Percentiles rank a stretch among this genome's conserved stretches.
phyloP scores from a whole-genome alignment of 2,329 filamentous ascomycete species.

The Cercospora sesami region DNA sequence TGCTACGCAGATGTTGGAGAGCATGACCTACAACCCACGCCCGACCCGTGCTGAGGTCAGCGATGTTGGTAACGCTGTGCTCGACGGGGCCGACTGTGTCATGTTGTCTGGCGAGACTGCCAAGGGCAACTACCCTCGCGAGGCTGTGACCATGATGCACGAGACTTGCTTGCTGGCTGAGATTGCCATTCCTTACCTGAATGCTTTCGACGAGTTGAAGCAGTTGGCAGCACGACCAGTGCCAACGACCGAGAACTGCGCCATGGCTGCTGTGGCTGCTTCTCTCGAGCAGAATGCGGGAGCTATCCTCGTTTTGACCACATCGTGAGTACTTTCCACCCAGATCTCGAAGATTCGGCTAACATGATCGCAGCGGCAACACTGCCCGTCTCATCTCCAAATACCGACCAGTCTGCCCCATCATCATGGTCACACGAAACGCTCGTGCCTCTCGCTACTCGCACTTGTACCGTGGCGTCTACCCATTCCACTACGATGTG shows the following conservation, averaged over 20 bases:
- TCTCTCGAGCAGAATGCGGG: slow-evolving; percentile 95
- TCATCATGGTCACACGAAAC: slow-evolving; percentile 98
- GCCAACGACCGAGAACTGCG: slow-evolving; percentile 86
- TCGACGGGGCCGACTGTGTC: slow-evolving; percentile 97
- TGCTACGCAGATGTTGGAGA: slow-evolving; percentile 99
- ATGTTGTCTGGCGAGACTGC: slow-evolving; percentile 99
- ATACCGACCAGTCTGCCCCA: slow-evolving; percentile 97
- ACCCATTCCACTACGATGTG: slow-evolving; percentile 93
- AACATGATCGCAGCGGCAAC: slow-evolving; percentile 62
- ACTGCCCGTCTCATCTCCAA: slow-evolving; percentile 95
- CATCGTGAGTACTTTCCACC: slow-evolving; percentile 64
- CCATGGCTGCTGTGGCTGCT: slow-evolving; percentile 94
- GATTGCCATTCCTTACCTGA: slow-evolving; percentile 95
- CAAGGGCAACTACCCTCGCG: slow-evolving; percentile 91
- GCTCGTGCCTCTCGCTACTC: slow-evolving; percentile 79
- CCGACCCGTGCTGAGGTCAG: slow-evolving; percentile 98
- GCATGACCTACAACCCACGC: slow-evolving; percentile 99
- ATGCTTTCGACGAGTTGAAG: slow-evolving; percentile 93
- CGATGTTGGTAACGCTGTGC: slow-evolving; percentile 96
- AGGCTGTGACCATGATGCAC: slow-evolving; percentile 97
- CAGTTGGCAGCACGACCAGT: slow-evolving; percentile 79
- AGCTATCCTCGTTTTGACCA: slow-evolving; percentile 93
- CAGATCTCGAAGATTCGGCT: background rate
- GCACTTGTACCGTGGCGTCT: slow-evolving; percentile 96
- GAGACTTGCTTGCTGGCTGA: slow-evolving; percentile 95